These are phyloP conservation scores for Eucalyptus decipiens DNA, from an alignment of 345 rosid species.

Conservation along the genomic window DNA sequence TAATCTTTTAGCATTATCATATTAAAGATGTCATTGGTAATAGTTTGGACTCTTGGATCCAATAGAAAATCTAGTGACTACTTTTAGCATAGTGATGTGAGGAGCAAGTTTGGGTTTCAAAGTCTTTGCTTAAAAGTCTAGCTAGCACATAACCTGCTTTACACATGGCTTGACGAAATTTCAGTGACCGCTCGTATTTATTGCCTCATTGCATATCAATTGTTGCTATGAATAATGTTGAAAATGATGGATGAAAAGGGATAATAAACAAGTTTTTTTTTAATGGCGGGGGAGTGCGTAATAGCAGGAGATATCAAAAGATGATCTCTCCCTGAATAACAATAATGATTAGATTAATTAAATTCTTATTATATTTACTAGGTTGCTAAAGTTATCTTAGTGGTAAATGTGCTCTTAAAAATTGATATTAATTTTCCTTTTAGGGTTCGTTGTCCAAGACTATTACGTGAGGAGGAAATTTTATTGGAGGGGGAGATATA, in stretches of 20 bases:
- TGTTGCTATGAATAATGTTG: not conserved
- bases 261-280: too few species aligned
- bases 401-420: not conserved
- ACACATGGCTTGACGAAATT: fast-evolving
- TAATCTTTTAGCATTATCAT: not conserved
- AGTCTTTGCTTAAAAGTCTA: not conserved
- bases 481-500: fast-evolving
- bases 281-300: fast-evolving
- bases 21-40: not conserved
- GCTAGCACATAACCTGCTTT: fast-evolving
- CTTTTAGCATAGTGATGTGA: not conserved
- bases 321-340: not conserved
- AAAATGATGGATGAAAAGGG: not conserved
- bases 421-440: too few species aligned
- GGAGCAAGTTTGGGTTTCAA: not conserved
- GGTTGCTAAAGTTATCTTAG: not conserved
- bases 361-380: too few species aligned
- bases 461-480: fast-evolving
- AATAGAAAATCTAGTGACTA: not conserved
- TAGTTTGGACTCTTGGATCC: not conserved
- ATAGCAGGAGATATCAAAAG: too few species aligned
- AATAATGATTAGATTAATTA: too few species aligned
- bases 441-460: not conserved
- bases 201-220: not conserved
- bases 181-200: fast-evolving